Conservation (phyloP, 1,284 basidiomycete genomes). For the Cutaneotrichosporon cavernicola region DNA sequence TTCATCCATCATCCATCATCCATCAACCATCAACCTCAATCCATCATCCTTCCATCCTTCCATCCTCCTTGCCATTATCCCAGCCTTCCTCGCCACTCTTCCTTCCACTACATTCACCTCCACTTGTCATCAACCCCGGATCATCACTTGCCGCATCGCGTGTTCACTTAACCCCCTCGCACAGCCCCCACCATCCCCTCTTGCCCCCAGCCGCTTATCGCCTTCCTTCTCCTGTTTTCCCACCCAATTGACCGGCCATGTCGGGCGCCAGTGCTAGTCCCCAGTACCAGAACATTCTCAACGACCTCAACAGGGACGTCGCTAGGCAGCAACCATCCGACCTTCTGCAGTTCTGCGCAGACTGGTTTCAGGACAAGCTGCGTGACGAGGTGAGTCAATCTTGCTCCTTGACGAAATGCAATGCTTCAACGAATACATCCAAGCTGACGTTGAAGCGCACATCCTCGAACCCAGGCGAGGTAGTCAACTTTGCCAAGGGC, state of each 20-base stretch:
- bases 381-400: conserved; percentile 41
- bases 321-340: conserved; percentile 82
- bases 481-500: conserved; percentile 43
- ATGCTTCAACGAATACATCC: not conserved
- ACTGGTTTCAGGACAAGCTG: conserved; percentile 76
- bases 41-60: too few relatives aligned
- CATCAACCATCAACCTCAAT: too few relatives aligned
- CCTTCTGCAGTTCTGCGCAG: conserved; percentile 88
- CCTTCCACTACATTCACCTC: too few relatives aligned
- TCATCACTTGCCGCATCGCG: too few relatives aligned
- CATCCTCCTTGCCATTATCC: too few relatives aligned
- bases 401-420: not conserved
- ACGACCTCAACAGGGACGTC: conserved; percentile 82
- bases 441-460: not conserved
- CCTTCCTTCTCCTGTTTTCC: not conserved
- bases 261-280: conserved; percentile 21
- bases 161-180: too few relatives aligned
- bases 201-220: not conserved
- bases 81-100: too few relatives aligned
- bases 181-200: not conserved
- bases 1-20: not conserved
- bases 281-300: conserved; percentile 59
- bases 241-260: not conserved
- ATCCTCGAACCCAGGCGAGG: not conserved
- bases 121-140: too few relatives aligned